Percentiles rank a stretch among this genome's conserved stretches.
These are phyloP conservation scores for Talaromyces islandicus DNA, from an alignment of 2,329 filamentous ascomycete genomes.

Conservation along the genomic window DNA sequence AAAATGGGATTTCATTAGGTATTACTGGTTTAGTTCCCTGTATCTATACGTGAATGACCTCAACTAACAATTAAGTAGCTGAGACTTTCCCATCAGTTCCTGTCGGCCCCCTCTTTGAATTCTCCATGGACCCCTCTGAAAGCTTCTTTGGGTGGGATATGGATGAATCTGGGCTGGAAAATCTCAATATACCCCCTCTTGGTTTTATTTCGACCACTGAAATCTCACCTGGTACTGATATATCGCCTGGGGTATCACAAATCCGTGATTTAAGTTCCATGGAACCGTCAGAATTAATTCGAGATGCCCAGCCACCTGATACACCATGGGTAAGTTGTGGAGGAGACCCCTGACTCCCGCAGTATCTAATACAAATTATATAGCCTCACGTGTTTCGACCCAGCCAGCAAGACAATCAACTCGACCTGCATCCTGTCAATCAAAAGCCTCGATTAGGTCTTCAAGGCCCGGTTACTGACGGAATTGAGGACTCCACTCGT, in stretches of 20 bases:
- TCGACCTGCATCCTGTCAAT: slow-evolving; percentile 9
- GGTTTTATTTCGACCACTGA: slow-evolving; percentile 7
- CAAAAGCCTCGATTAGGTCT: slow-evolving; percentile 9
- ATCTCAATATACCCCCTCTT: slow-evolving; percentile 9
- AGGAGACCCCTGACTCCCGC: background rate
- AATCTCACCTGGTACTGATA: background rate
- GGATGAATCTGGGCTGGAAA: slow-evolving; percentile 8
- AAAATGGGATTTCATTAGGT: background rate
- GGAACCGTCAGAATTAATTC: background rate
- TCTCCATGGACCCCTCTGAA: slow-evolving; percentile 11
- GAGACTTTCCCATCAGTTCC: slow-evolving; percentile 9
- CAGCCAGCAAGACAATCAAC: slow-evolving; percentile 10
- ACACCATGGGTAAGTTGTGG: slow-evolving; percentile 10
- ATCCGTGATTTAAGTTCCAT: background rate
- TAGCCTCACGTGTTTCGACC: slow-evolving; percentile 14
- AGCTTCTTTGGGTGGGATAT: slow-evolving; percentile 13
- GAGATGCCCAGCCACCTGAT: slow-evolving; percentile 12
- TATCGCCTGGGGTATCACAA: background rate
- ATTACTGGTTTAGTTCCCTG: background rate
- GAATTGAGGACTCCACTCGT: slow-evolving; percentile 9
- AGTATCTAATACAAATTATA: background rate
- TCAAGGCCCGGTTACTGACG: slow-evolving; percentile 5
- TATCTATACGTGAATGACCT: background rate
- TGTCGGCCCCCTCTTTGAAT: slow-evolving; percentile 11
- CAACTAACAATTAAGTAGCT: slow-evolving; percentile 2